Conservation (phyloP, 2,329 filamentous ascomycete species). For the Aspergillus uvarum region DNA sequence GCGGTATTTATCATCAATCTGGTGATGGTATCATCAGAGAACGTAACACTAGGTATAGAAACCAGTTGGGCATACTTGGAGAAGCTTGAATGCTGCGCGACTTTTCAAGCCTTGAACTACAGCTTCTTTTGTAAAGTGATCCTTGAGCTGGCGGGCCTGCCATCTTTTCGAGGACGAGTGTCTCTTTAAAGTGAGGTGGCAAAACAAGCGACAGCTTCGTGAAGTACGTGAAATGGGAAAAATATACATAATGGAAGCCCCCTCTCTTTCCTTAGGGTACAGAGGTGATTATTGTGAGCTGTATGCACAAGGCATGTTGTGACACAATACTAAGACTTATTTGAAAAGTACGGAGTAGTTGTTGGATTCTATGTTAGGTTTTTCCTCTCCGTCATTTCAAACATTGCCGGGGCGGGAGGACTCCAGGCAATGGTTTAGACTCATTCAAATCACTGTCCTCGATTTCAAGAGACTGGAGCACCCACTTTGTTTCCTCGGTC, state of each 20-base stretch:
- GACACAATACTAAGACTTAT: background rate
- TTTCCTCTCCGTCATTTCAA: background rate
- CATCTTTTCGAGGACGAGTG: constrained; percentile 69
- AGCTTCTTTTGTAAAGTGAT: constrained; percentile 72
- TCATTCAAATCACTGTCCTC: background rate
- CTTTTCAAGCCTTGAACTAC: constrained; percentile 80
- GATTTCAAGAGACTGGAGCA: no score
- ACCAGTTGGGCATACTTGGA: constrained; percentile 61
- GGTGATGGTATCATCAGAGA: constrained; percentile 1
- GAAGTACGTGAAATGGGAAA: background rate
- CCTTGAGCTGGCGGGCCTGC: constrained; percentile 74
- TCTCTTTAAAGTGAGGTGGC: constrained; percentile 20
- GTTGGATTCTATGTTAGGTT: background rate
- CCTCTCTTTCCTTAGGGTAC: background rate
- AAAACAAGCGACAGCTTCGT: constrained; percentile 18
- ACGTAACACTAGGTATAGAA: background rate
- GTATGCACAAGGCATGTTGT: background rate
- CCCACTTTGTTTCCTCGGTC: no score
- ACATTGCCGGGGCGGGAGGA: background rate
- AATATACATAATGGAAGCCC: background rate
- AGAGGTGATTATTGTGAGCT: background rate
- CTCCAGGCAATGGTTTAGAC: background rate
- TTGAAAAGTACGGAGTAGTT: no score
- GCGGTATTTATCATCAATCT: constrained; percentile 80
- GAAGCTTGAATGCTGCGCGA: constrained; percentile 86